These are phyloP conservation scores for Pezicula neosporulosa DNA, from an alignment of 2,329 filamentous ascomycete genomes.

Conservation along the genomic window DNA sequence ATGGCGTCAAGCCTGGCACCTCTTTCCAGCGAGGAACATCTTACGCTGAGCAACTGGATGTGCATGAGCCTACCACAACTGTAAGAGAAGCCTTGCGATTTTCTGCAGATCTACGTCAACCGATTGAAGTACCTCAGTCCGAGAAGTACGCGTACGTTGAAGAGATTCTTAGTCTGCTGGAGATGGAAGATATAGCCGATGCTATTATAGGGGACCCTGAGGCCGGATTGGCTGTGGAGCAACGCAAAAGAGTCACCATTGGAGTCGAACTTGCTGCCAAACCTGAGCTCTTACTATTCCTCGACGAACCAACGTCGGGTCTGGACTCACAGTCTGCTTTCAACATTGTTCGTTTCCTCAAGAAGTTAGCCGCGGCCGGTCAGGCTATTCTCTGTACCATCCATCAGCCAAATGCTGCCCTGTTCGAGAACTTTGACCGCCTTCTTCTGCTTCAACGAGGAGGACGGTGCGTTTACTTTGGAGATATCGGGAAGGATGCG, in stretches of 20 bases:
- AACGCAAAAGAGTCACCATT: conserved; percentile 64
- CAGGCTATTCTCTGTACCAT: conserved; percentile 70
- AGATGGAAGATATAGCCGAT: conserved; percentile 64
- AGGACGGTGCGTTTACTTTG: conserved; percentile 65
- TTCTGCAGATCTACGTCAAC: conserved; percentile 60
- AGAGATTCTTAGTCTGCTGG: conserved; percentile 59
- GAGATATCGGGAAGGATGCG: conserved; percentile 62
- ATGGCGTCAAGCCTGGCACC: conserved; percentile 52
- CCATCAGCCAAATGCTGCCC: conserved; percentile 65
- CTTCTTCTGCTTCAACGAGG: conserved; percentile 60
- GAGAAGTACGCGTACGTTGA: conserved; percentile 67
- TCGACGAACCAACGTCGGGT: conserved; percentile 58
- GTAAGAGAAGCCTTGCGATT: conserved; percentile 66
- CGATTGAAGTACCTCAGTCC: conserved; percentile 49
- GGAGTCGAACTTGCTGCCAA: conserved; percentile 58
- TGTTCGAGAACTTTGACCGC: conserved; percentile 68
- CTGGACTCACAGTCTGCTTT: conserved; percentile 56
- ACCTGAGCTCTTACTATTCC: conserved; percentile 54
- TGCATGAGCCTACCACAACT: conserved; percentile 58
- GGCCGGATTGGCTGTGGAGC: conserved; percentile 60
- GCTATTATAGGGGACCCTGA: conserved; percentile 61
- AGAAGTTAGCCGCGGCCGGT: conserved; percentile 55
- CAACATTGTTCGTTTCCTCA: conserved; percentile 57
- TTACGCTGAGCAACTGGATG: conserved; percentile 64
- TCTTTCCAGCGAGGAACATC: conserved; percentile 62